phyloP scores from a whole-genome alignment of 2,329 filamentous ascomycete species.

The Leptographium wingfieldii region DNA sequence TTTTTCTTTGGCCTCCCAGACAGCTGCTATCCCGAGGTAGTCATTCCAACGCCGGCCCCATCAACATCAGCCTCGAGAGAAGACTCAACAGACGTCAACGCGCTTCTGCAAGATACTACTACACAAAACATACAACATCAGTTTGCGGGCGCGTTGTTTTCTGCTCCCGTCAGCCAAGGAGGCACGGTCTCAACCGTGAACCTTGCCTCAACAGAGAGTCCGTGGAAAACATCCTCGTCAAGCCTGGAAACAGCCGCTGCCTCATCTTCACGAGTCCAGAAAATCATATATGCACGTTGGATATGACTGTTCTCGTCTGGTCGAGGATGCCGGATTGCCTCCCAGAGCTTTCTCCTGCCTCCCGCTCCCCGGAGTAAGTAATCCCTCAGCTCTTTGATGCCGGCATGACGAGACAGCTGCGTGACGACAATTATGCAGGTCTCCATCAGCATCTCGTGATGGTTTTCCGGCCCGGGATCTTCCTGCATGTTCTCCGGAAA shows the following conservation, averaged over 20 bases:
- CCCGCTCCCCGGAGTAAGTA: conserved; percentile 1
- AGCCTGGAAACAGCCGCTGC: conserved; percentile 1
- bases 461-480: not conserved
- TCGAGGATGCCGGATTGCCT: conserved; percentile 6
- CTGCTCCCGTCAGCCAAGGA: not conserved
- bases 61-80: not conserved
- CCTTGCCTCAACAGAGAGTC: conserved; percentile 4
- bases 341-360: conserved; percentile 5
- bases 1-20: too few species aligned
- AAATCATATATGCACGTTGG: conserved; percentile 7
- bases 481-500: too few species aligned
- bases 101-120: too few species aligned
- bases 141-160: not conserved
- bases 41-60: not conserved
- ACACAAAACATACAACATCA: too few species aligned
- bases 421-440: conserved; percentile 8
- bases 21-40: too few species aligned
- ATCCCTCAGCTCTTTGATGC: conserved; percentile 1
- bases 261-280: conserved; percentile 4
- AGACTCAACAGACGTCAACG: too few species aligned
- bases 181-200: conserved; percentile 4
- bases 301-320: not conserved
- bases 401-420: conserved; percentile 8
- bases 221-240: not conserved
- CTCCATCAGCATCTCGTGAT: not conserved